Conservation (phyloP, 2,329 filamentous ascomycete genomes). For the Claviceps paspali region DNA sequence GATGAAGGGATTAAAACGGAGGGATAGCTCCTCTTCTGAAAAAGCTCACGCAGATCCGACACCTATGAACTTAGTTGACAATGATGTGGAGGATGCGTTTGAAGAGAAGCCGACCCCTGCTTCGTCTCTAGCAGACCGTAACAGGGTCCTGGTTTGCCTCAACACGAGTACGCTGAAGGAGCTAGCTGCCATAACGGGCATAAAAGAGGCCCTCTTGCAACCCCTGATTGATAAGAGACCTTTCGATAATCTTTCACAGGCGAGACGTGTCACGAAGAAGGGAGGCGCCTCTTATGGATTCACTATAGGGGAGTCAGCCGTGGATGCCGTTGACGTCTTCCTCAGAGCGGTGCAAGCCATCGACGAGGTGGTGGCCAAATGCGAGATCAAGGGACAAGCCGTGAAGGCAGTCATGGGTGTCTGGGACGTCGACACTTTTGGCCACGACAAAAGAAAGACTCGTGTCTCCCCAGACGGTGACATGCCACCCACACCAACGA, state of each 20-base stretch:
- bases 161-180: constrained; percentile 65
- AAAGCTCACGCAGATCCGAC: constrained; percentile 8
- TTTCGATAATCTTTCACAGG: constrained; percentile 50
- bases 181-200: constrained; percentile 66
- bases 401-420: constrained; percentile 29
- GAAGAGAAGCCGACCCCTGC: constrained; percentile 19
- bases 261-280: constrained; percentile 46
- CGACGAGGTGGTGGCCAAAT: constrained; percentile 64
- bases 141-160: constrained; percentile 58
- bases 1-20: constrained; percentile 20
- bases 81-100: constrained; percentile 27
- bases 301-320: constrained; percentile 36
- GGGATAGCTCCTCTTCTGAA: constrained; percentile 12
- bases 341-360: constrained; percentile 68
- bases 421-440: constrained; percentile 35
- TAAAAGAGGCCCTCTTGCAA: constrained; percentile 53
- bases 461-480: constrained; percentile 18
- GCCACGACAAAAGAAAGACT: constrained; percentile 21
- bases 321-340: constrained; percentile 49
- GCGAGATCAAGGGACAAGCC: constrained; percentile 52
- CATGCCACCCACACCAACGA: constrained; percentile 27
- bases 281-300: constrained; percentile 30
- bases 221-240: constrained; percentile 60
- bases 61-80: constrained; percentile 21
- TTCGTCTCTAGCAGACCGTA: constrained; percentile 17